Percentiles rank a stretch among this genome's conserved stretches.
Conservation (phyloP, 768 basidiomycete genomes). For the Suillus paluster region DNA sequence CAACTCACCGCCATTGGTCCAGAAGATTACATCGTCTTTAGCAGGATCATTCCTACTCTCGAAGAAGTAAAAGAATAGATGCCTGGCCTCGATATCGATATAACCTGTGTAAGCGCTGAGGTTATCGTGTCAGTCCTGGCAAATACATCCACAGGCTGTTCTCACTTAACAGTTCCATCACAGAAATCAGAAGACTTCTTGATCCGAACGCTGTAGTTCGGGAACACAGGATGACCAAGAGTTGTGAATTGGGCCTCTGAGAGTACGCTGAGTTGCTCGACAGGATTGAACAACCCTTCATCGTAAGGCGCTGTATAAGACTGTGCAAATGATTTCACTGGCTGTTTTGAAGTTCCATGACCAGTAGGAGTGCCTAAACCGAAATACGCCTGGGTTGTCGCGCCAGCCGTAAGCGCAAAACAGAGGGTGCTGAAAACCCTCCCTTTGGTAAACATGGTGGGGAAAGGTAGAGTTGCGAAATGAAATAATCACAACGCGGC, state of each 20-base stretch:
- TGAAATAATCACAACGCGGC: not conserved
- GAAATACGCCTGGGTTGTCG: constrained; percentile 25
- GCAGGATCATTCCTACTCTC: constrained; percentile 64
- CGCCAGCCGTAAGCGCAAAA: constrained; percentile 11
- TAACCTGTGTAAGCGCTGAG: constrained; percentile 65
- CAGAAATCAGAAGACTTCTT: constrained; percentile 44
- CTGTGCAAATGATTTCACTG: constrained; percentile 6
- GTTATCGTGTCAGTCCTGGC: constrained; percentile 2
- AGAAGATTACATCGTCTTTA: constrained; percentile 62
- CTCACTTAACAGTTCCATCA: constrained; percentile 44
- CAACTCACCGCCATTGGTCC: constrained; percentile 59
- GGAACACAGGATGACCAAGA: constrained; percentile 49
- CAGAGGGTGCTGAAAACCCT: not conserved
- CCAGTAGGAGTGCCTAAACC: constrained; percentile 12
- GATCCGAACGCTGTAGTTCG: constrained; percentile 45
- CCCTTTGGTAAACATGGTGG: not conserved
- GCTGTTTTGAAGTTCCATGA: constrained; percentile 3
- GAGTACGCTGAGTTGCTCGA: constrained; percentile 33
- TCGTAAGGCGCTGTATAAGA: constrained; percentile 23
- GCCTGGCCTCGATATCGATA: constrained; percentile 67
- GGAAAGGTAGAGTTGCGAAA: not conserved
- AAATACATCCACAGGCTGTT: not conserved
- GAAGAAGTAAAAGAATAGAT: constrained; percentile 78
- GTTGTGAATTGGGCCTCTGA: constrained; percentile 40
- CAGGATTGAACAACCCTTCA: constrained; percentile 38